These are phyloP conservation scores for Calophaca sinica DNA, from an alignment of 306 rosid genomes.

Conservation along the genomic window DNA sequence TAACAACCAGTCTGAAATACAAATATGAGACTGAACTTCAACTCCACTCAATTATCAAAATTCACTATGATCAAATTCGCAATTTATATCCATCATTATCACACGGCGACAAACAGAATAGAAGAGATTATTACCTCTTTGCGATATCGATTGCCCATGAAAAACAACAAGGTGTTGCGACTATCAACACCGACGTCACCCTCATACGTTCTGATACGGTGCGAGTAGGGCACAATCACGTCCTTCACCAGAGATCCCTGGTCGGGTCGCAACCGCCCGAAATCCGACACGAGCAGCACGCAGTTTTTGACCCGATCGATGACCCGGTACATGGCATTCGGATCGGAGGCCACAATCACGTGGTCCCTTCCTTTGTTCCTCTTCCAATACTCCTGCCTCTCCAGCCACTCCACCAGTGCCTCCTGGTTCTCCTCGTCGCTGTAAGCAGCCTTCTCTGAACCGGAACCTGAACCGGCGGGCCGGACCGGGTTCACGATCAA, in stretches of 20 bases:
- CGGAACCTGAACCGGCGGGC: slow-evolving; percentile 51
- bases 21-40: slow-evolving; percentile 24
- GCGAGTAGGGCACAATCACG: slow-evolving; percentile 84
- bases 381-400: slow-evolving; percentile 81
- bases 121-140: slow-evolving; percentile 69
- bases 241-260: slow-evolving; percentile 94
- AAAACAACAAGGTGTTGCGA: slow-evolving; percentile 79
- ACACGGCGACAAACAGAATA: neutral
- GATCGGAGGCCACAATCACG: slow-evolving; percentile 89
- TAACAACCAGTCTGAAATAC: neutral
- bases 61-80: neutral
- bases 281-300: slow-evolving; percentile 80
- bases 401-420: slow-evolving; percentile 81
- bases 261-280: slow-evolving; percentile 77
- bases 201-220: slow-evolving; percentile 61
- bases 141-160: slow-evolving; percentile 94
- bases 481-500: slow-evolving; percentile 70
- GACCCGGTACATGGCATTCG: slow-evolving; percentile 80
- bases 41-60: slow-evolving; percentile 7
- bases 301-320: slow-evolving; percentile 67
- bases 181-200: slow-evolving; percentile 63
- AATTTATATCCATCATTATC: neutral
- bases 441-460: slow-evolving; percentile 54
- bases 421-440: slow-evolving; percentile 90
- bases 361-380: slow-evolving; percentile 85